Conservation (phyloP, 2,329 filamentous ascomycete genomes). For the Sporothrix brunneoviolacea region DNA sequence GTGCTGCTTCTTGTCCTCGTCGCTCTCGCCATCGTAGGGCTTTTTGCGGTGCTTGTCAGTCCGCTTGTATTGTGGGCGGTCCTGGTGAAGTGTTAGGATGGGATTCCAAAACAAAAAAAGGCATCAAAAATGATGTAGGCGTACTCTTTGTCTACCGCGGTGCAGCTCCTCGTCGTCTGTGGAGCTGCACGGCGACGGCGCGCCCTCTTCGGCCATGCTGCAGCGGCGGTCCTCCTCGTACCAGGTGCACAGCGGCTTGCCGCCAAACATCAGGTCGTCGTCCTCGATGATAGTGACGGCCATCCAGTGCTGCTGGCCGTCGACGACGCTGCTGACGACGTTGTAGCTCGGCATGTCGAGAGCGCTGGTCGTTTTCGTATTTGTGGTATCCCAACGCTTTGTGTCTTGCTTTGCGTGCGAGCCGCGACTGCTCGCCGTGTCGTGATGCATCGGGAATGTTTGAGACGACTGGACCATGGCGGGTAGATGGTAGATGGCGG, state of each 20-base stretch:
- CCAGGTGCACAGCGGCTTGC: constrained; percentile 53
- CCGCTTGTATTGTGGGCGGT: background rate
- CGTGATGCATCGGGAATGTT: background rate
- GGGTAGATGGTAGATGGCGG: too few relatives aligned
- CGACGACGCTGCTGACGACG: background rate
- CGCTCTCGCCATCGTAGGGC: background rate
- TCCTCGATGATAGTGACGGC: constrained; percentile 53
- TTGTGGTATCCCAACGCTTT: background rate
- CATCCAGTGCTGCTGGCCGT: constrained; percentile 34
- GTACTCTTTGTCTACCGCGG: constrained; percentile 33
- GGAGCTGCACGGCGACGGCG: constrained; percentile 15
- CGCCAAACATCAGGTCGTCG: constrained; percentile 54
- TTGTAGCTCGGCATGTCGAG: background rate
- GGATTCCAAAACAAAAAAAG: too few relatives aligned
- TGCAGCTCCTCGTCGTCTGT: constrained; percentile 33
- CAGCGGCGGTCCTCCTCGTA: constrained; percentile 51
- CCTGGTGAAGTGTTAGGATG: too few relatives aligned
- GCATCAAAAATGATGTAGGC: background rate
- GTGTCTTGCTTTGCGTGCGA: background rate
- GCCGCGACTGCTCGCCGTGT: too few relatives aligned
- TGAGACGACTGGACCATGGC: too few relatives aligned
- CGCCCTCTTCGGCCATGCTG: constrained; percentile 26
- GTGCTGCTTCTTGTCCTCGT: constrained; percentile 10
- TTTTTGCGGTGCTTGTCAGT: background rate
- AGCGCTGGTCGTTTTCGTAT: background rate